Evolutionary conservation across 2,329 filamentous ascomycete genomes (phyloP), one percentile per base, ranked within the genome.

Genomic region (Hymenoscyphus albidus): DNA sequence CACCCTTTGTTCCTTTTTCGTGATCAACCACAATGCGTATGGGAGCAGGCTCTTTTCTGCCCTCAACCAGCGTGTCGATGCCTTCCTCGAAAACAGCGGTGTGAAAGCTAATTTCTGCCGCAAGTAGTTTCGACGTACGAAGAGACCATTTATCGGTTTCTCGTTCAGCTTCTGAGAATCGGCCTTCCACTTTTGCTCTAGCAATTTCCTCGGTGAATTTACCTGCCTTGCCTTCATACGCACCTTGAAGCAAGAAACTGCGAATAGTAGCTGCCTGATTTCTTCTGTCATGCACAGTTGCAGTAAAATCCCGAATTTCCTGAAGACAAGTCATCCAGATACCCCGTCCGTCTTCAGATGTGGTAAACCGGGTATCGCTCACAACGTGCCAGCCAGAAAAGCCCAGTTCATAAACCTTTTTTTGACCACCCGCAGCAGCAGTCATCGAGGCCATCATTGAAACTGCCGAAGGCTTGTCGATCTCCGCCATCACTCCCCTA

Each of bases 171-270:
- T 97, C 93, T 0, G 90, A 80, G 72, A 96, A 97, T 12, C 93
- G 86, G 5, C 88, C 90, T 77, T 97, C 94, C 14, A 97, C 87
- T 68, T 89, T 87, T 9, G 93, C 93, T 78, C 94, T 96, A 58
- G 88, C 86, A 13, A 97, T 82, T 69, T 98, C 95, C 77, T 98
- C 94, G 35, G 87, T 87, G 77, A 92, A 88, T 66, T 89, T 91
- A 18, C 82, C 80, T 1, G 90, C 91, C 75, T 88, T 93, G 32
- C 88, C 88, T 74, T 96, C 91, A 71, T 94, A 94, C 7, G 84
- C 79, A 61, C 92, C 91, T 60, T 88, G 85, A 1, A 96, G 82
- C 51, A 89, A 77, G 73, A 96, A 90, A 66, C 87, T 89, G 38
- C 88, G 83, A 12, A 88, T 82, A 1, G 88, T 87, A 27, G 83